Conservation (phyloP, 345 rosid genomes). For the Rhodomyrtus tomentosa region DNA sequence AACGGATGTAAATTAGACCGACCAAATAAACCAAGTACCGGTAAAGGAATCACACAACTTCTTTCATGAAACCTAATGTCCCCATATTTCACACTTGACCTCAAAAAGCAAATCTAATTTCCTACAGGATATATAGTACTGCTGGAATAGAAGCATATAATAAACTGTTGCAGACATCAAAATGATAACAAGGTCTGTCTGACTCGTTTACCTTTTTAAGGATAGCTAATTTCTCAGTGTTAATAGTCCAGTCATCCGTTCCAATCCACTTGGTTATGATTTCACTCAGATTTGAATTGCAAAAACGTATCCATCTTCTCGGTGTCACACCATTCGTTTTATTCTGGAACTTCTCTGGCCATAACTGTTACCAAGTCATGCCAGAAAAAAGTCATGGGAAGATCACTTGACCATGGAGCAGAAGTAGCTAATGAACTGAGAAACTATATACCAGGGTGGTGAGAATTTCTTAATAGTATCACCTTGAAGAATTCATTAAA, state of each 20-base stretch:
- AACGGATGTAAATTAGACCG: not conserved
- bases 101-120: not conserved
- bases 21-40: not conserved
- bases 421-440: not conserved
- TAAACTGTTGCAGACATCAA: not conserved
- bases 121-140: not conserved
- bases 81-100: not conserved
- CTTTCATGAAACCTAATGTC: not conserved
- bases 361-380: conserved; percentile 17
- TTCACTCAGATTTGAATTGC: conserved; percentile 34
- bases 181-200: not conserved
- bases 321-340: conserved; percentile 53
- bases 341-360: conserved; percentile 48
- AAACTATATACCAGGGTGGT: not conserved
- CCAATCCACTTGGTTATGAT: conserved; percentile 41
- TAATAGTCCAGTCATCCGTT: conserved; percentile 30
- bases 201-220: conserved; percentile 17
- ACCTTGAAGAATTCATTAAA: conserved; percentile 39
- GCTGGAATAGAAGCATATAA: not conserved
- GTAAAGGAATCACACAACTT: not conserved
- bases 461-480: not conserved
- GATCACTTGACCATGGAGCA: not conserved
- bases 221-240: conserved; percentile 20
- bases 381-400: not conserved
- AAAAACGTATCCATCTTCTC: conserved; percentile 42